Percentiles rank a stretch among this genome's conserved stretches.
Conservation (phyloP, 1,139 yeast genomes). For the Saccharomyces hybrid region DNA sequence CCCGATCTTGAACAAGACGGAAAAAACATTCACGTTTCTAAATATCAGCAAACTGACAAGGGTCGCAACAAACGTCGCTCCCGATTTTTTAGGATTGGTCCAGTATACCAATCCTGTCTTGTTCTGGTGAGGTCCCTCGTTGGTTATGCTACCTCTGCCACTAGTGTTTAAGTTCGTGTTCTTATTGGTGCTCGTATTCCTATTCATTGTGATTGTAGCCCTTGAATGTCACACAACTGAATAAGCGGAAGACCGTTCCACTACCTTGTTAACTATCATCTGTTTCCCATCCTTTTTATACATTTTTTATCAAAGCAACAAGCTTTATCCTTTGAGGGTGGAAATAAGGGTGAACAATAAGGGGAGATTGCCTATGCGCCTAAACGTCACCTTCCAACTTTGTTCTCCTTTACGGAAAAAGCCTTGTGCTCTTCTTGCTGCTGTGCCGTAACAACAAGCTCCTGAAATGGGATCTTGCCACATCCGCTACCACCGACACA, state of each 20-base stretch:
- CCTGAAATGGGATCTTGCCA: neutral
- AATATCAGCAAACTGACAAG: slow-evolving; percentile 35
- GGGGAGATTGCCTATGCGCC: slow-evolving; percentile 1
- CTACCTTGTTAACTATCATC: neutral
- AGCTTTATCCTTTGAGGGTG: neutral
- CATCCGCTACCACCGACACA: neutral
- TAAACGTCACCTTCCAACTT: neutral
- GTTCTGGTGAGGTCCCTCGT: neutral
- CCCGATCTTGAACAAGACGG: slow-evolving; percentile 48
- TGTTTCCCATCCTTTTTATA: neutral
- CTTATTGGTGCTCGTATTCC: neutral
- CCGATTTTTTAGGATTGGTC: slow-evolving; percentile 72
- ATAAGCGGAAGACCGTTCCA: too few species aligned
- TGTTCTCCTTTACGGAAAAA: neutral
- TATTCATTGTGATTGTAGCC: neutral
- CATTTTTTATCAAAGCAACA: neutral
- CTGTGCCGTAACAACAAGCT: neutral
- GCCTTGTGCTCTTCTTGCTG: neutral
- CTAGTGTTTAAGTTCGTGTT: neutral
- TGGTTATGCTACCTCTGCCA: neutral
- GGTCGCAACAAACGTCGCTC: slow-evolving; percentile 55
- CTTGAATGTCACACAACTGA: too few species aligned
- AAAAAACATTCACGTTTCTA: slow-evolving; percentile 60
- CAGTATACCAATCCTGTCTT: slow-evolving; percentile 51
- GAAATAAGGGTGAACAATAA: neutral